Percentiles rank a stretch among this genome's conserved stretches.
These are phyloP conservation scores for Tilletia caries DNA, from an alignment of 1,284 basidiomycete genomes.

Conservation along the genomic window DNA sequence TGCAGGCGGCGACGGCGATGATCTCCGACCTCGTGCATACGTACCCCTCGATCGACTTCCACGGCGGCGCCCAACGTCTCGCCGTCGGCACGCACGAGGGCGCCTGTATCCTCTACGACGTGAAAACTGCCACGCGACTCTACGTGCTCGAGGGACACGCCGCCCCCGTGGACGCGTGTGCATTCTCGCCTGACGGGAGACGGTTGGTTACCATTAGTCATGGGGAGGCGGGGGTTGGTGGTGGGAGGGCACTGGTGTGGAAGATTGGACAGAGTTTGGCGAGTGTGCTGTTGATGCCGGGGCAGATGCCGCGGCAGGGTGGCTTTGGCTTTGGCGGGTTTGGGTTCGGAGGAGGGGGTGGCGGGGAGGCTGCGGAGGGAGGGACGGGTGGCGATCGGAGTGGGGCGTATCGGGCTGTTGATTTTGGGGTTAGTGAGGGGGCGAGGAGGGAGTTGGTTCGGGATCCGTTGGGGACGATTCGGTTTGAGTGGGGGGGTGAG, in stretches of 20 bases:
- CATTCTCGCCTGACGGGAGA: slow-evolving; percentile 85
- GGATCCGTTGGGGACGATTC: slow-evolving; percentile 11
- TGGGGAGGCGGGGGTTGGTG: slow-evolving; percentile 62
- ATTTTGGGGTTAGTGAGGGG: slow-evolving; percentile 24
- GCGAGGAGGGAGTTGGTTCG: slow-evolving; percentile 1
- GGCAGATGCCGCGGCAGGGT: slow-evolving; percentile 83
- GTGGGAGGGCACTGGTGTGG: slow-evolving; percentile 56
- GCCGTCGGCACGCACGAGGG: slow-evolving; percentile 93
- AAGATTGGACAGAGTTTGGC: slow-evolving; percentile 62
- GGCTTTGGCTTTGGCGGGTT: too few species aligned
- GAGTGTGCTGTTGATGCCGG: slow-evolving; percentile 59
- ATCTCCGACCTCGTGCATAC: slow-evolving; percentile 69
- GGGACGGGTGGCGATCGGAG: slow-evolving; percentile 56
- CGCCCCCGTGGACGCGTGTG: slow-evolving; percentile 26
- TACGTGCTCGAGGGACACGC: slow-evolving; percentile 87
- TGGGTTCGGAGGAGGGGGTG: too few species aligned
- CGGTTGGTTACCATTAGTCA: slow-evolving; percentile 82
- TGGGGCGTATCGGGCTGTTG: slow-evolving; percentile 49
- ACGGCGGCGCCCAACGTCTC: slow-evolving; percentile 76
- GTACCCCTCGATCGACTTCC: slow-evolving; percentile 88
- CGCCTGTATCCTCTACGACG: slow-evolving; percentile 79
- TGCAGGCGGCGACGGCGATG: slow-evolving; percentile 89
- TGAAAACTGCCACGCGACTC: slow-evolving; percentile 88
- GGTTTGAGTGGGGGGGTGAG: slow-evolving; percentile 11
- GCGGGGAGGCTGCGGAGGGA: too few species aligned